These are phyloP conservation scores for Lippia alba DNA, from an alignment of 305 asterid genomes.

Conservation along the genomic window DNA sequence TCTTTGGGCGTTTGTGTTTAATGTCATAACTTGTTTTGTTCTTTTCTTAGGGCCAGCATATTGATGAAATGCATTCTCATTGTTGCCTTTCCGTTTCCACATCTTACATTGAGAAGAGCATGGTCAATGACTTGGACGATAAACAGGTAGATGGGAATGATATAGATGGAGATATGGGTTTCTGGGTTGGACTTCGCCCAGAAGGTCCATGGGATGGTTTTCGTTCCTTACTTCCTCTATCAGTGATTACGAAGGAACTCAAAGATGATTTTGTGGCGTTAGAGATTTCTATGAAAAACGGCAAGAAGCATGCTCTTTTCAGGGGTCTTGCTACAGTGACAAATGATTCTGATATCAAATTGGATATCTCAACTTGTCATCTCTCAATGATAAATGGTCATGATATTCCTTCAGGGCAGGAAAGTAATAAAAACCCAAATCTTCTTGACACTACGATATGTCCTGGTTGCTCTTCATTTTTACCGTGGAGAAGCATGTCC, in stretches of 20 bases:
- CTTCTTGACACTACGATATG: constrained; percentile 49
- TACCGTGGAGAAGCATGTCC: constrained; percentile 92
- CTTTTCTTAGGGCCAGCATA: constrained; percentile 67
- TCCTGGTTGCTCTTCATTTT: constrained; percentile 68
- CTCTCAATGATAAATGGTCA: constrained; percentile 46
- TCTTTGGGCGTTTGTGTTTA: constrained; percentile 28
- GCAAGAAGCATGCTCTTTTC: constrained; percentile 86
- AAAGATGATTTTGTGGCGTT: constrained; percentile 83
- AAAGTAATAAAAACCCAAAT: constrained; percentile 38
- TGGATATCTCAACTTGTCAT: constrained; percentile 71
- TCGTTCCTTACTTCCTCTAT: constrained; percentile 88
- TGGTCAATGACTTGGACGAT: constrained; percentile 54
- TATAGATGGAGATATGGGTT: constrained; percentile 75
- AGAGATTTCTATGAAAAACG: constrained; percentile 84
- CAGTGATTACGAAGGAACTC: constrained; percentile 78
- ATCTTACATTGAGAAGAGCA: constrained; percentile 84
- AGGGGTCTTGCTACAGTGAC: constrained; percentile 83
- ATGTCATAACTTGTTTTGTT: constrained; percentile 25
- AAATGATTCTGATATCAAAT: constrained; percentile 84
- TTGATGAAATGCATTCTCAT: constrained; percentile 50
- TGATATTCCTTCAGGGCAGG: constrained; percentile 36
- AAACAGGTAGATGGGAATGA: constrained; percentile 53
- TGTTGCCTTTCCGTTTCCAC: constrained; percentile 77
- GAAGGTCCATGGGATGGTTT: constrained; percentile 97
- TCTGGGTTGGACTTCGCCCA: constrained; percentile 86